Percentiles rank a stretch among this genome's conserved stretches.
Conservation (phyloP, 2,329 filamentous ascomycete species). For the Hypoxylon sp. region DNA sequence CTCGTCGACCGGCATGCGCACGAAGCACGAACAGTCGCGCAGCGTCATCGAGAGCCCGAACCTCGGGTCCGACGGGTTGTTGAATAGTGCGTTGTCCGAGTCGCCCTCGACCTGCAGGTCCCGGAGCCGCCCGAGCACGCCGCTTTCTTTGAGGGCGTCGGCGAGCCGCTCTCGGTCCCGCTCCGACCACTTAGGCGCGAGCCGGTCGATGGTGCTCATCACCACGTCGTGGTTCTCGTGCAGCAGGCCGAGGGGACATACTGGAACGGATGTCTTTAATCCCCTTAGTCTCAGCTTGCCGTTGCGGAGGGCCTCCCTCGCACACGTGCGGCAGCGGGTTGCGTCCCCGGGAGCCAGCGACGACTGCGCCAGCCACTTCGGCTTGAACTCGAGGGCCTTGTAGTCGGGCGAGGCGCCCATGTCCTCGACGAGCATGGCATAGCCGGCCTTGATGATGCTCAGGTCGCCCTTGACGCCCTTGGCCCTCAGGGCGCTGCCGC, state of each 20-base stretch:
- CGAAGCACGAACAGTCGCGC: conserved; percentile 81
- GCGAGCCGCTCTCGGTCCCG: conserved; percentile 51
- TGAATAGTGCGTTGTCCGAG: conserved; percentile 57
- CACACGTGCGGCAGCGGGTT: conserved; percentile 80
- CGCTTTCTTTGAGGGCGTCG: conserved; percentile 54
- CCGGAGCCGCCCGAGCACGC: conserved; percentile 54
- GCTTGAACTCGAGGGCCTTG: conserved; percentile 78
- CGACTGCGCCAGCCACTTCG: conserved; percentile 85
- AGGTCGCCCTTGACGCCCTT: conserved; percentile 62
- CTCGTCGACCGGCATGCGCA: conserved; percentile 63
- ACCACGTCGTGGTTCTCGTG: conserved; percentile 61
- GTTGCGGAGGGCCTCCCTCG: conserved; percentile 61
- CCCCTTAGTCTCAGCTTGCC: conserved; percentile 57
- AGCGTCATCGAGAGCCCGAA: conserved; percentile 82
- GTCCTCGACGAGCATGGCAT: conserved; percentile 78
- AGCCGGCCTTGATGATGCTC: conserved; percentile 66
- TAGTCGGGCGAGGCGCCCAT: conserved; percentile 66
- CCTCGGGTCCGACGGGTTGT: conserved; percentile 55
- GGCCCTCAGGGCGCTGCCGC: conserved; percentile 63
- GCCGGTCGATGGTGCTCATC: conserved; percentile 57
- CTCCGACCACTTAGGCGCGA: conserved; percentile 51
- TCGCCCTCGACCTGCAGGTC: conserved; percentile 56
- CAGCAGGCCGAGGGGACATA: conserved; percentile 75
- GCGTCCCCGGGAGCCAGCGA: conserved; percentile 74
- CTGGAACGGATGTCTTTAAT: conserved; percentile 55